Evolutionary conservation across 495 filamentous ascomycete genomes (phyloP), one percentile per base, ranked within the genome.

Genomic region (Barbatosphaeria neglecta): DNA sequence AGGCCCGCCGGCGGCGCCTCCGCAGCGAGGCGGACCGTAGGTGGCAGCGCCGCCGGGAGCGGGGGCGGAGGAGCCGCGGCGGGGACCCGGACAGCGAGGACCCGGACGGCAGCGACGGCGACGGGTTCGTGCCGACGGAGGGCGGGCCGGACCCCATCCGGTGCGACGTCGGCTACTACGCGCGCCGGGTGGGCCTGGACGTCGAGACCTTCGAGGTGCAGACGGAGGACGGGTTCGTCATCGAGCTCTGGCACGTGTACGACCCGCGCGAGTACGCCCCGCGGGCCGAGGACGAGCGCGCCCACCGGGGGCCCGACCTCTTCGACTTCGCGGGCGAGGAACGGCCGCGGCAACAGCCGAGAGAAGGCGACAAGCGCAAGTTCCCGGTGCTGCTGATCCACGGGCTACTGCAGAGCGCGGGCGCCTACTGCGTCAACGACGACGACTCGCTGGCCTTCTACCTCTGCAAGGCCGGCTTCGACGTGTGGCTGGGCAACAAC

Each of bases 401-500:
- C 55, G 90, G 90, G 7, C 68, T 97, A 9, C 71, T 97, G 3
- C 92, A 97, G 67, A 85, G 78, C 46, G 75, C 87, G 1, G 90
- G 90, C 13, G 84, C 92, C 8, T 97, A 86, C 54, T 95, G 90
- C 57, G 77, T 79, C 49, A 95, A 90, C 62, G 90, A 95, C 59
- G 87, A 95, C 52, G 80, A 86, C 56, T 88, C 83, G 19, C 72
- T 96, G 15, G 90, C 92, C 8, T 97, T 96, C 66, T 95, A 77
- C 59, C 80, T 97, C 22, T 86, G 82, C 69, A 95, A 95, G 60
- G 81, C 73, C 0, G 90, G 90, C n/a, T 96, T 86, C 64, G 90
- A 97, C 60, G 87, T 97, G 43, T 97, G 90, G 90, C 74, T 96
- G 4, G 90, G 92, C 6, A 95, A 95, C 61, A 95, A 95, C 57